Conservation (phyloP, 192 early-diverging fungal genomes). For the Entomortierella parvispora region DNA sequence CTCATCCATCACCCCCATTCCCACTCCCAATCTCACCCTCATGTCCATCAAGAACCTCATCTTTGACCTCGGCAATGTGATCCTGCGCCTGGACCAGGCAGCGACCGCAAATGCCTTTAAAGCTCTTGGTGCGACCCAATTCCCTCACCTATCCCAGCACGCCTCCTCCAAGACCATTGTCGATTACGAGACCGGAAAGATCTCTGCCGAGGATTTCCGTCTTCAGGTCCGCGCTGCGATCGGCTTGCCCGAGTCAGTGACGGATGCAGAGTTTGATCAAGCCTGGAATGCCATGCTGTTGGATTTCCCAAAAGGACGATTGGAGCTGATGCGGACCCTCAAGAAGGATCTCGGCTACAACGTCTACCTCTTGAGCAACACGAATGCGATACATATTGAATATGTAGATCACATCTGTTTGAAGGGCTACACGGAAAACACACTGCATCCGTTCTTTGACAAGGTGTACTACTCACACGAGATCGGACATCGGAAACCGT, state of each 20-base stretch:
- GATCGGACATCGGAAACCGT: conserved; percentile 35
- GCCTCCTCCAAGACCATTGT: conserved; percentile 14
- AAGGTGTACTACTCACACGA: conserved; percentile 48
- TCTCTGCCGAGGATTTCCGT: conserved; percentile 33
- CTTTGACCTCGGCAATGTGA: conserved; percentile 48
- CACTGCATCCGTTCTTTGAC: conserved; percentile 38
- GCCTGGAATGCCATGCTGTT: conserved; percentile 50
- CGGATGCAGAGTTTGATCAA: conserved; percentile 31
- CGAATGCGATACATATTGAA: conserved; percentile 47
- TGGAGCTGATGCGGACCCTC: conserved; percentile 38
- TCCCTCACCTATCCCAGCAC: conserved; percentile 23
- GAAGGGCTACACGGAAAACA: conserved; percentile 21
- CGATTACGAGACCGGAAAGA: conserved; percentile 35
- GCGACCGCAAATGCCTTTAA: conserved; percentile 32
- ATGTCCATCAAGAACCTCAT: conserved; percentile 47
- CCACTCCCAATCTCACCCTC: not conserved
- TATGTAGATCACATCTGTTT: conserved; percentile 31
- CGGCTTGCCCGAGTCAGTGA: conserved; percentile 30
- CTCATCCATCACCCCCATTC: not conserved
- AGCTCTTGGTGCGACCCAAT: conserved; percentile 27
- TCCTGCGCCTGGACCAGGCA: conserved; percentile 32
- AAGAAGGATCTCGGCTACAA: conserved; percentile 41
- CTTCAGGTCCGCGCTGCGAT: conserved; percentile 16
- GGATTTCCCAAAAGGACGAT: conserved; percentile 42
- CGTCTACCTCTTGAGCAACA: conserved; percentile 44